Evolutionary conservation across 2,329 filamentous ascomycete genomes (phyloP).

Genomic region (Ophiostoma ulmi): DNA sequence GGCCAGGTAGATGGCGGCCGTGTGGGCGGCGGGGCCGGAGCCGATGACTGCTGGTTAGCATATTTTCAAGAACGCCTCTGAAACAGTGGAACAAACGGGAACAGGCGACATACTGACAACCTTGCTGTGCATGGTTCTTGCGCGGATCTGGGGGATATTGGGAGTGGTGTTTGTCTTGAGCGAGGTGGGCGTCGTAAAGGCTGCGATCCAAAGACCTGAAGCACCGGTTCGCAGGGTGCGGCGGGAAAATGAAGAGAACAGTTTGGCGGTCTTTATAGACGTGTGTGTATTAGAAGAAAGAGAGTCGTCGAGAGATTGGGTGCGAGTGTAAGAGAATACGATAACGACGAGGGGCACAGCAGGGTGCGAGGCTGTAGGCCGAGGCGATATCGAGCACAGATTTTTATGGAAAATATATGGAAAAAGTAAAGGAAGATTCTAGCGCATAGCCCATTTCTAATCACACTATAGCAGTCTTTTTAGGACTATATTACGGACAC

Average conservation of each 20-base stretch:
- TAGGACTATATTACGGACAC: neutral
- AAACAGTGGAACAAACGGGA: constrained; percentile 13
- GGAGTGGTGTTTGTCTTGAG: constrained; percentile 46
- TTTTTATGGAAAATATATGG: constrained; percentile 1
- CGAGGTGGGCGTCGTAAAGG: constrained; percentile 59
- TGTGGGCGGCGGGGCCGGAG: constrained; percentile 96
- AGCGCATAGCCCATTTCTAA: constrained; percentile 11
- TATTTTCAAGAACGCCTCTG: constrained; percentile 19
- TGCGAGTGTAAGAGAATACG: neutral
- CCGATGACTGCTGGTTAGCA: constrained; percentile 58
- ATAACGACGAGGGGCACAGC: neutral
- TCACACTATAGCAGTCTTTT: neutral
- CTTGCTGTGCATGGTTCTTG: constrained; percentile 79
- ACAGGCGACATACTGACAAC: constrained; percentile 64
- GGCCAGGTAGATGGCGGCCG: constrained; percentile 91
- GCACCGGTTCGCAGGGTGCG: constrained; percentile 71
- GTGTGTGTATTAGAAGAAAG: neutral
- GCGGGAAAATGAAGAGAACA: constrained; percentile 83
- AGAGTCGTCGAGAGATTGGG: too few species aligned
- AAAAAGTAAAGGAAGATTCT: constrained; percentile 8
- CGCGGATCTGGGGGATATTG: constrained; percentile 38
- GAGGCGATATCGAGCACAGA: neutral
- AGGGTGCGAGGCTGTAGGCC: neutral
- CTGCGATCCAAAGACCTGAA: constrained; percentile 66
- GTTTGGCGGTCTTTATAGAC: constrained; percentile 56